A percentile compares a stretch with the other conserved stretches of the same genome.
Evolutionary conservation across 2,329 filamentous ascomycete genomes (phyloP).

Genomic region (Ceratocystiopsis brevicomis): DNA sequence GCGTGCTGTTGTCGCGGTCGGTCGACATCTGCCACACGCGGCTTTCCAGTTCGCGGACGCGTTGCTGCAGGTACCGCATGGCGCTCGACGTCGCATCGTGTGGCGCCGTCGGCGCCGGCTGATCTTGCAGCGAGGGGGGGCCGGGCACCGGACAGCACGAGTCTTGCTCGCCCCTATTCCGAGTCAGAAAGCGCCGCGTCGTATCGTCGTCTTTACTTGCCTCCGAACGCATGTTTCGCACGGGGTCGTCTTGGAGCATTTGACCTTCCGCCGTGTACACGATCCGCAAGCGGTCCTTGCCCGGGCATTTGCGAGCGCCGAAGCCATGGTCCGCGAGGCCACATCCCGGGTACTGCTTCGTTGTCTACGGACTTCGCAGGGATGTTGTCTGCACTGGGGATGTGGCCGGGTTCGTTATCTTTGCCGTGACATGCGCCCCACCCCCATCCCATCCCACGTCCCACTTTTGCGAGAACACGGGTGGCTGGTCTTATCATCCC

Average conservation of each 20-base stretch:
- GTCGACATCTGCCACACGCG: neutral
- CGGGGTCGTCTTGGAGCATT: constrained; percentile 12
- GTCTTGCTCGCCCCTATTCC: constrained; percentile 6
- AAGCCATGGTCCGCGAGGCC: too few relatives aligned
- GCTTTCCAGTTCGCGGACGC: neutral
- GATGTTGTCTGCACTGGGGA: too few relatives aligned
- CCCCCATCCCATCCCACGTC: too few relatives aligned
- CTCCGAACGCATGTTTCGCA: constrained; percentile 12
- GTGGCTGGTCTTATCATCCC: too few relatives aligned
- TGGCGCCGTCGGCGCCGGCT: too few relatives aligned
- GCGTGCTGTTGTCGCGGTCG: neutral
- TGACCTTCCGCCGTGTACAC: constrained; percentile 12
- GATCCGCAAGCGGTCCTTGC: constrained; percentile 8
- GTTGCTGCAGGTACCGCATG: neutral
- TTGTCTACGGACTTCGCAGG: too few relatives aligned
- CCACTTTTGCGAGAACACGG: too few relatives aligned
- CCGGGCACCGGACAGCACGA: constrained; percentile 1
- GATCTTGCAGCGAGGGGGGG: neutral
- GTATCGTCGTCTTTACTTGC: neutral
- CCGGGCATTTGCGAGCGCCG: neutral
- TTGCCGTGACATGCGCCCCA: too few relatives aligned
- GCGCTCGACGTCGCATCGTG: neutral
- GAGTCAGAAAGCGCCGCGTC: neutral
- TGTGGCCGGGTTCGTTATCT: too few relatives aligned
- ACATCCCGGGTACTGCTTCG: too few relatives aligned